Evolutionary conservation across 2,329 filamentous ascomycete species (phyloP), one percentile per base, ranked within the genome.

Genomic region (Claviceps paspali): DNA sequence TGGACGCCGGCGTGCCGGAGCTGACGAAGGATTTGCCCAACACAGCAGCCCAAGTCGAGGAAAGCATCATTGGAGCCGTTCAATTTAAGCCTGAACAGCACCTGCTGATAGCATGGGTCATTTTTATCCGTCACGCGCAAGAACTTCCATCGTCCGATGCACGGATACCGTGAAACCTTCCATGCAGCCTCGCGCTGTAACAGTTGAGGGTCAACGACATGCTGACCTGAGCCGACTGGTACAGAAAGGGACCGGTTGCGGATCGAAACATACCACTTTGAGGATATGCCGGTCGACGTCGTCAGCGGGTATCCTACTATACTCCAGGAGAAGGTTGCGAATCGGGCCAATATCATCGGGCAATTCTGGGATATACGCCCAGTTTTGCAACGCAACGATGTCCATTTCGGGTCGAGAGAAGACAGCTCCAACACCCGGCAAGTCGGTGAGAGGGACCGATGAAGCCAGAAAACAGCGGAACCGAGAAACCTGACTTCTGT

Each of bases 21-120:
- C 45, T 68, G 63, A n/a, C 67, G 61, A 22, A 70, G 52, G 7
- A 63, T 54, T 44, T 69, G 66, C 12, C 65, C 67, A 27, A 71
- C 54, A 40, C 66, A 64, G 45, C 67, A 71, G 31, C 66, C 66
- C 1, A 72, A 49, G 44, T 71, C 67, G 9, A 69, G 56, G 10
- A 69, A 54, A 5, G 54, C 52, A 38, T 63, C 60, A 19, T 47
- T 45, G 4, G 63, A 63, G 23, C 50, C 46, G 12, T 54, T 49
- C 21, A 57, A 49, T 11, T 53, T 58, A 24, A 68, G 56, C 22
- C 63, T 57, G 36, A 56, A 55, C 15, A 67, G 52, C 7, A 59
- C 61, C 33, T 60, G 51, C 35, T 56, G 60, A 43, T 67, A 66
- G 33, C 55, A 57, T 5, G 59, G 52, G 41, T 68, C 63, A 27